Evolutionary conservation across 257 asterid species (phyloP).

Genomic region (Nicotiana knightiana): DNA sequence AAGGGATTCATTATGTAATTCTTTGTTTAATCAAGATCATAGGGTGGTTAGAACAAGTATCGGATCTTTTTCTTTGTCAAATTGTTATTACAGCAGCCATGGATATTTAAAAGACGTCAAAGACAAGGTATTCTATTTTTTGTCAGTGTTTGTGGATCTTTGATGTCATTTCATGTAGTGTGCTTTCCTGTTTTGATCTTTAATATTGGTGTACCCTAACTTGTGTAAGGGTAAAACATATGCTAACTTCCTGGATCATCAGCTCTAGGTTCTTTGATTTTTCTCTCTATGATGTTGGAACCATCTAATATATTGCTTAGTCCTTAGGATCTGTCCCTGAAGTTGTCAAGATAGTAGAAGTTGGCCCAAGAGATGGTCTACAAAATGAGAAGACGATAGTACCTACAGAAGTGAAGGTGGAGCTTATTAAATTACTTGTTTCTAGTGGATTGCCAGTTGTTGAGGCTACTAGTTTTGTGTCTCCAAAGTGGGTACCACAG

Average conservation of each 20-base stretch:
- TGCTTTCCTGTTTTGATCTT: neutral
- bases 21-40: constrained; percentile 21
- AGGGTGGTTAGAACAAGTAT: constrained; percentile 14
- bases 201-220: neutral
- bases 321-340: constrained; percentile 51
- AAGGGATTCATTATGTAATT: constrained; percentile 19
- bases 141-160: neutral
- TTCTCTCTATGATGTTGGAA: neutral
- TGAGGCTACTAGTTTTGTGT: constrained; percentile 92
- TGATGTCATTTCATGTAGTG: neutral
- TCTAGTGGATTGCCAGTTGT: constrained; percentile 74
- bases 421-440: constrained; percentile 73
- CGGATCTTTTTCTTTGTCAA: constrained; percentile 11
- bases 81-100: constrained; percentile 3
- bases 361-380: constrained; percentile 91
- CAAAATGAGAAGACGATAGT: constrained; percentile 85
- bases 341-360: constrained; percentile 82
- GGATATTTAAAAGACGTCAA: neutral
- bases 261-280: neutral
- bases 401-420: constrained; percentile 74
- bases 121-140: constrained; percentile 2
- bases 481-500: constrained; percentile 98
- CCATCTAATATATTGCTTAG: constrained; percentile 27
- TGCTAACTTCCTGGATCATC: neutral
- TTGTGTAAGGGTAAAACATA: neutral